Evolutionary conservation across 345 rosid species (phyloP).

Genomic region (Populus nigra): DNA sequence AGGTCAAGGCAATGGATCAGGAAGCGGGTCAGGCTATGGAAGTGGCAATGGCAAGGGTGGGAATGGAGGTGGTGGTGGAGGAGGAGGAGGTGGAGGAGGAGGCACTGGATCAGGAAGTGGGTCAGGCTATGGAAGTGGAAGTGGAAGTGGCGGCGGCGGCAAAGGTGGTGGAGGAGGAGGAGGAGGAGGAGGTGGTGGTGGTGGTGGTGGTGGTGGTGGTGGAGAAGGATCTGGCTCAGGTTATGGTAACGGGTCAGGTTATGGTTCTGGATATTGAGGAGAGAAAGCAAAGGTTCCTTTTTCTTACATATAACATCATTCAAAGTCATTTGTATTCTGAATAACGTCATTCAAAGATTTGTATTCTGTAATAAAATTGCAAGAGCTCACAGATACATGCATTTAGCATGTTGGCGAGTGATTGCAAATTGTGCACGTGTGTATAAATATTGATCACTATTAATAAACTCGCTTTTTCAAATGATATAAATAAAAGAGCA

Average conservation of each 20-base stretch:
- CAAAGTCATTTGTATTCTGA: conserved; percentile 5
- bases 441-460: not conserved
- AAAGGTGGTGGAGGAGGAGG: too few relatives aligned
- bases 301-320: not conserved
- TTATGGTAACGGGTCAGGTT: conserved; percentile 9
- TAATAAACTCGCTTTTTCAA: not conserved
- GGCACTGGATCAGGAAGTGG: too few relatives aligned
- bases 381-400: not conserved
- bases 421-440: not conserved
- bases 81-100: not conserved
- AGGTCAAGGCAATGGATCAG: too few relatives aligned
- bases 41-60: too few relatives aligned
- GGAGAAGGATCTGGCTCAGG: conserved; percentile 20
- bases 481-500: not conserved
- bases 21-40: too few relatives aligned
- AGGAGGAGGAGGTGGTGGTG: not conserved
- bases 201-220: conserved; percentile 25
- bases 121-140: too few relatives aligned
- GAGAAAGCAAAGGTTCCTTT: not conserved
- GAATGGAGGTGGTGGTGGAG: too few relatives aligned
- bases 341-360: not conserved
- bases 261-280: conserved; percentile 27
- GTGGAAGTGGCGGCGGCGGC: not conserved
- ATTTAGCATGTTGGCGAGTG: not conserved
- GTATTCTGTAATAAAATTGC: conserved; percentile 21